Evolutionary conservation across 805 yeast genomes (phyloP), one percentile per base, ranked within the genome.

Genomic region (Phaffomyces opuntiae): DNA sequence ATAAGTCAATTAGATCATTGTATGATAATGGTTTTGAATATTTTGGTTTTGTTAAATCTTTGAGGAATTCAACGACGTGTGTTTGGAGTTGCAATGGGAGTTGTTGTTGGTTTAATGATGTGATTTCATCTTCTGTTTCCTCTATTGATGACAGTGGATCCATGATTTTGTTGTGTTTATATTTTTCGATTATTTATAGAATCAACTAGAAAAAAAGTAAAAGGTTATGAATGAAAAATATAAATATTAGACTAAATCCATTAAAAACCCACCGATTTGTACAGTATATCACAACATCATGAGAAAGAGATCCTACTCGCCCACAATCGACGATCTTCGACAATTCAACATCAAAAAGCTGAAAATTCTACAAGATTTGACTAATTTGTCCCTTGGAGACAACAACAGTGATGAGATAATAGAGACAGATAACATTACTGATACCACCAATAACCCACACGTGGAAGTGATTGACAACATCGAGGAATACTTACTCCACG

Each of bases 301-400:
- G 21, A 17, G 36, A n/a, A 51, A 51, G 34, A 43, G 56, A 38
- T 12, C 41, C 0, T 52, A 48, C 19, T 48, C 57, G 7, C 57
- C 57, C 0, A 43, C 51, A 4, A 44, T 53, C 5, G 57, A 53
- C n/a, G 57, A 53, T 11, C 41, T 53, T 5, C 43, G 57, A 7
- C 53, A 53, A 16, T 50, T 55, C 31, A 65, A 64, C 38, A 61
- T 65, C 52, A 68, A 68, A 47, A 57, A 60, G 38, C 61, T 53
- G 38, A 52, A 56, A 33, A 49, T 68, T 8, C 48, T 65, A 2
- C 53, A 56, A 19, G 70, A 65, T 48, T 53, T 68, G 16, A 63
- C 57, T 25, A 59, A 54, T 13, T 40, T 68, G n/a, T 49, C 60
- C 3, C 37, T 65, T 3, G 27, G 34, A 14, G 12, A 12, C 8